These are phyloP conservation scores for Pleurotus djamor DNA, from an alignment of 768 basidiomycete genomes.

Conservation along the genomic window DNA sequence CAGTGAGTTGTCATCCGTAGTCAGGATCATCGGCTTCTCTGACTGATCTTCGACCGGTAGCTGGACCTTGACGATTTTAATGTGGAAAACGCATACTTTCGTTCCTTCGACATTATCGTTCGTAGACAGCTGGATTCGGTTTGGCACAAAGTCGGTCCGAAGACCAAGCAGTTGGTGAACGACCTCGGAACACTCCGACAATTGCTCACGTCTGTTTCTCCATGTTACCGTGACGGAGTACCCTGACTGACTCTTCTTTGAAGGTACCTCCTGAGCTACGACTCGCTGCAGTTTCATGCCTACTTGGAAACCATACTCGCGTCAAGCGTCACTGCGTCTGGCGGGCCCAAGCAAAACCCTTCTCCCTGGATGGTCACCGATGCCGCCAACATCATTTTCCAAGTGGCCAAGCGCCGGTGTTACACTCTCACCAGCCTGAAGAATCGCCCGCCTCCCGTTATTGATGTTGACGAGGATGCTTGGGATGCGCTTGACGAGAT, in stretches of 20 bases:
- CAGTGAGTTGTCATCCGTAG: constrained; percentile 35
- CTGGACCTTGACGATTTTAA: constrained; percentile 92
- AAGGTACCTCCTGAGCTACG: constrained; percentile 88
- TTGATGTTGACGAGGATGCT: constrained; percentile 67
- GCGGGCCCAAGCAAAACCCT: constrained; percentile 61
- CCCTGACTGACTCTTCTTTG: neutral
- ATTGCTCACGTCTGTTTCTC: constrained; percentile 64
- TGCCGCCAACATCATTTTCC: constrained; percentile 85
- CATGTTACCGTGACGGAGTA: neutral
- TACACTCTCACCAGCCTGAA: constrained; percentile 47
- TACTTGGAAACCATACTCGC: constrained; percentile 88
- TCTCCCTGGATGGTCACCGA: constrained; percentile 93
- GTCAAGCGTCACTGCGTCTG: constrained; percentile 45
- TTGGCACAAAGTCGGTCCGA: constrained; percentile 95
- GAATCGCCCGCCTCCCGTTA: constrained; percentile 18
- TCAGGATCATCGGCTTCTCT: no score
- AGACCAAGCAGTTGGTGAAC: constrained; percentile 86
- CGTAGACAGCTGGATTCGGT: constrained; percentile 88
- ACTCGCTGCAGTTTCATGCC: constrained; percentile 85
- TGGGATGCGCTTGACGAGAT: constrained; percentile 73
- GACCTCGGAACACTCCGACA: constrained; percentile 86
- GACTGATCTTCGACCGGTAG: constrained; percentile 32
- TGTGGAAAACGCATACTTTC: constrained; percentile 92
- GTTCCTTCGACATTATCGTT: constrained; percentile 87
- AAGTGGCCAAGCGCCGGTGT: constrained; percentile 76